Evolutionary conservation across 176 grass and related monocot species (phyloP), one percentile per base, ranked within the genome.

Genomic region (Paspalum vaginatum): DNA sequence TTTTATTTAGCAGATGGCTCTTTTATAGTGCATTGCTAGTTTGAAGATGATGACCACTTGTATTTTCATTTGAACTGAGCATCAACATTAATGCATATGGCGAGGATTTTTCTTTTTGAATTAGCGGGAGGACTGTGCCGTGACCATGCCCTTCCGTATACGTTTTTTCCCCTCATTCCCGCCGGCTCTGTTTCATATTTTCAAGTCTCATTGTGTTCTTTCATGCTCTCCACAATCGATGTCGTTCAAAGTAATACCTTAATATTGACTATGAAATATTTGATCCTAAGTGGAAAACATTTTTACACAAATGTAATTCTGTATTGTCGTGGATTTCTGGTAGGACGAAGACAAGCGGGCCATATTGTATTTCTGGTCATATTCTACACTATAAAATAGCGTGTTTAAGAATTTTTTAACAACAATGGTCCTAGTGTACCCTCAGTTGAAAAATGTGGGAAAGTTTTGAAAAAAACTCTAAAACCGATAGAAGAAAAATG

Each of bases 1-100:
- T 22, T 57, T 57, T 57, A 9, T 21, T n/a, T 55, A 10, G 18
- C 8, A 24, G 21, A 58, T 58, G 21, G 55, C n/a, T 11, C 24
- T 57, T n/a, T 9, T 22, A 24, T 24, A 20, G 22, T 21, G n/a
- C 55, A 20, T 24, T 58, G 9, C 20, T 58, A 24, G 55, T 14
- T 27, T 70, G 9, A 26, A 32, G 6, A 61, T 77, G 55, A 58
- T 58, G n/a, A 24, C n/a, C 27, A 22, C 43, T 3, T 48, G 43
- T 5, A 32, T 1, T 12, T 62, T 47, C 61, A 79, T 66, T 48
- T 65, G 16, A 25, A 66, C 38, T 54, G 4, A 25, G 62, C 59
- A 51, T 78, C 17, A 65, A 27, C 18, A 78, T 70, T 70, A 21
- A 70, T 22, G n/a, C 26, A 40, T 48, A 48, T 48, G 11, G 43